These are phyloP conservation scores for Zygotorulaspora chibaensis DNA, from an alignment of 805 yeast species.

Conservation along the genomic window DNA sequence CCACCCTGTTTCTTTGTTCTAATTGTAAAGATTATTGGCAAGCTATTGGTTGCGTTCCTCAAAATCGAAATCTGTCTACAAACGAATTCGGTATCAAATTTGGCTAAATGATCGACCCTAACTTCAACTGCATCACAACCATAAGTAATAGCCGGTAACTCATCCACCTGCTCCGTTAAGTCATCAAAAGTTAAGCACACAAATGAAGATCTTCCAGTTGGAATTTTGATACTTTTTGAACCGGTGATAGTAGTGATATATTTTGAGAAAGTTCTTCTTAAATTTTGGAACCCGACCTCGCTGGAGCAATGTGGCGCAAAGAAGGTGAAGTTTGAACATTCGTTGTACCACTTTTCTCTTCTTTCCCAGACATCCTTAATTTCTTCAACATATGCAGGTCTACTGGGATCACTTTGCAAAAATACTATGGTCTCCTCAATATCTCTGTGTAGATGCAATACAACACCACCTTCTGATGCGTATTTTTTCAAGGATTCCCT, in stretches of 20 bases:
- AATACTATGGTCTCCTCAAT: constrained; percentile 73
- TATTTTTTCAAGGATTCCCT: constrained; percentile 59
- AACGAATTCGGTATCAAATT: constrained; percentile 51
- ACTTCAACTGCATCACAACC: constrained; percentile 84
- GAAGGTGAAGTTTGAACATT: constrained; percentile 73
- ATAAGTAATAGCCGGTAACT: constrained; percentile 49
- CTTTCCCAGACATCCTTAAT: constrained; percentile 78
- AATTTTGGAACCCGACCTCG: constrained; percentile 48
- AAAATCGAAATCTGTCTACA: constrained; percentile 68
- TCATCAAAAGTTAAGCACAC: constrained; percentile 70
- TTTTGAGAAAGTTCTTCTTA: constrained; percentile 55
- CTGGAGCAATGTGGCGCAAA: constrained; percentile 68
- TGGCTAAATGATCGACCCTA: constrained; percentile 65
- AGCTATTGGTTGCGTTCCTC: constrained; percentile 52
- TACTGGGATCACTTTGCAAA: constrained; percentile 67
- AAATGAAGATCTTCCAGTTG: constrained; percentile 52
- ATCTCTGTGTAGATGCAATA: constrained; percentile 86
- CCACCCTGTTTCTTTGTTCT: constrained; percentile 84
- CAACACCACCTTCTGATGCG: constrained; percentile 61
- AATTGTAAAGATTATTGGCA: constrained; percentile 80
- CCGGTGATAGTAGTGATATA: constrained; percentile 66
- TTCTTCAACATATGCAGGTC: constrained; percentile 86
- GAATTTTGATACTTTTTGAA: constrained; percentile 30
- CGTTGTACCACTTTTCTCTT: constrained; percentile 73
- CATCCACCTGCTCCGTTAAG: constrained; percentile 41